phyloP scores from a whole-genome alignment of 2,329 filamentous ascomycete genomes.

The Scedosporium dehoogii region DNA sequence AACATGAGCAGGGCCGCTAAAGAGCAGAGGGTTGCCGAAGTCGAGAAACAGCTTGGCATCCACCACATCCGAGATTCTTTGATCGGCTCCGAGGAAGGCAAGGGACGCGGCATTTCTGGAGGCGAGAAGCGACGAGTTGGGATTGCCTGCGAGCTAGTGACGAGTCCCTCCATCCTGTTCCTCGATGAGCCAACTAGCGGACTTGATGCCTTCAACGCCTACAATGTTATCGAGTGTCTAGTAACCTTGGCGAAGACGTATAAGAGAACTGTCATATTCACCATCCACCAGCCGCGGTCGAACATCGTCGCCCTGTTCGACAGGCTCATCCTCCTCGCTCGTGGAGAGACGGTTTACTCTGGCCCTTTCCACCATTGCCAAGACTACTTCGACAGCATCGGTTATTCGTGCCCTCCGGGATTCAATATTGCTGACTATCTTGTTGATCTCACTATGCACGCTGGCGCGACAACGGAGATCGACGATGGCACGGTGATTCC shows the following conservation, averaged over 20 bases:
- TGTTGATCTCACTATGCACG: slow-evolving; percentile 96
- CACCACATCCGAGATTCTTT: slow-evolving; percentile 88
- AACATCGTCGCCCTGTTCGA: slow-evolving; percentile 98
- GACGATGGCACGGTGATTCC: slow-evolving; percentile 43
- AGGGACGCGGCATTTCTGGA: slow-evolving; percentile 88
- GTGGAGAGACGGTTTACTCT: slow-evolving; percentile 85
- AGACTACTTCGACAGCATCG: slow-evolving; percentile 81
- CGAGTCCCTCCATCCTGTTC: slow-evolving; percentile 93
- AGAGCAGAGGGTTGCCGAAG: slow-evolving; percentile 81
- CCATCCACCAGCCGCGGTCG: slow-evolving; percentile 93
- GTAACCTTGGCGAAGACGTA: slow-evolving; percentile 93
- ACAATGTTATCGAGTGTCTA: slow-evolving; percentile 93
- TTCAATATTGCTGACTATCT: slow-evolving; percentile 99
- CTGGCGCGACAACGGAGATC: slow-evolving; percentile 48
- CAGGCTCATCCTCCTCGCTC: slow-evolving; percentile 79
- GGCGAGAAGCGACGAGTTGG: slow-evolving; percentile 94
- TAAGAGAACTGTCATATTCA: slow-evolving; percentile 95
- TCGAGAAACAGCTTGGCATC: slow-evolving; percentile 93
- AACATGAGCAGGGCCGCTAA: slow-evolving; percentile 86
- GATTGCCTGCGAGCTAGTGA: slow-evolving; percentile 95
- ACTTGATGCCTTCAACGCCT: slow-evolving; percentile 92
- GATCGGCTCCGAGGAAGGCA: slow-evolving; percentile 92
- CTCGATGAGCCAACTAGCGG: slow-evolving; percentile 95
- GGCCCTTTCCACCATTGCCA: slow-evolving; percentile 85
- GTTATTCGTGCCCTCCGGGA: slow-evolving; percentile 86